Base-by-base conservation (phyloP, 306 rosid species). In the Citrullus colocynthis region DNA sequence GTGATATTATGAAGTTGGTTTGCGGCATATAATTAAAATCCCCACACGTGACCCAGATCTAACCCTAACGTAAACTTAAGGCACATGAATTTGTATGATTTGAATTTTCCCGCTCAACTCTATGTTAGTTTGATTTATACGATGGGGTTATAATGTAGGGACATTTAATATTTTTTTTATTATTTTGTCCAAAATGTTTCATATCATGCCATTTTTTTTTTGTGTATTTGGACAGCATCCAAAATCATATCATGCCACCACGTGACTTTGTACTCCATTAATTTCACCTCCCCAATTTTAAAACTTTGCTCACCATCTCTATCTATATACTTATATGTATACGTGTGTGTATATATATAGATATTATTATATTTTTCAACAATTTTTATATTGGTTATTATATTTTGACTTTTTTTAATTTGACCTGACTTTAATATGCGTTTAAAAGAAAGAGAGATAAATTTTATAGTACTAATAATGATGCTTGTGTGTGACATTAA, bases 21-120 rank as follows among this genome's bases (percentile, higher is more conserved):
- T 13, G 42, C n/a, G 11, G 10, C 11, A 62, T 39, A 17, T 17
- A 39, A 39, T 66, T 66, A 41, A 66, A 66, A 66, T 16, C 73
- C 28, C 51, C 51, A 67, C 74, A 67, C 34, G 74, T 67, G 74
- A 42, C 54, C 9, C 42, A 18, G 52, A 67, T 67, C 32, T 18
- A 42, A 39, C 5, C 9, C 54, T 41, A 67, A 66, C 51, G 28
- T 66, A 37, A 37, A n/a, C 56, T 41, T 12, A 70, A 45, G 20
- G 17, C 74, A 67, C 74, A 67, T 67, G 74, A 8, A 67, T 45
- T 12, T 67, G 6, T n/a, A 32, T 67, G 17, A 20, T 70, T 71
- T 71, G 56, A 71, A 71, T 71, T 71, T 71, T 71, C 76, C 76
- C 76, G 76, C 76, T 71, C 41, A 20, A 71, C 6, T 70, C 14